phyloP scores from a whole-genome alignment of 1,139 yeast species.

The Suhomyces wounanorum region DNA sequence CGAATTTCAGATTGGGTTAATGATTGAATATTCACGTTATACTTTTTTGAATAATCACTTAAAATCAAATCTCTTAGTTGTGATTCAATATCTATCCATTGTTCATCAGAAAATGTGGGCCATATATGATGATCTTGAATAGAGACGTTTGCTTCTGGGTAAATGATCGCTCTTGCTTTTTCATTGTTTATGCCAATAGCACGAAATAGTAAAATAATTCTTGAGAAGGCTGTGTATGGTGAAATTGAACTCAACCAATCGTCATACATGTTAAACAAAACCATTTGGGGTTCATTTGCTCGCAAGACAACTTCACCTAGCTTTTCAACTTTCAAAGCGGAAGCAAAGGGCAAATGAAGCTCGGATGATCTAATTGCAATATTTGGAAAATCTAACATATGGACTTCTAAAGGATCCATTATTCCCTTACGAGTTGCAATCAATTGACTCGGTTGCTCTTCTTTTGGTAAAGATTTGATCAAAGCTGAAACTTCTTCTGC shows the following conservation, averaged over 20 bases:
- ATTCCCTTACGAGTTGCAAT: constrained; percentile 90
- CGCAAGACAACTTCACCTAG: constrained; percentile 75
- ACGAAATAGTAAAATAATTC: constrained; percentile 76
- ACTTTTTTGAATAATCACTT: constrained; percentile 80
- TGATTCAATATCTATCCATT: constrained; percentile 89
- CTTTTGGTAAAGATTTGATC: constrained; percentile 83
- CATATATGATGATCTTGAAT: constrained; percentile 85
- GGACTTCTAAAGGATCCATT: constrained; percentile 93
- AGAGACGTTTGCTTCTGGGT: constrained; percentile 70
- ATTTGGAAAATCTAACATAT: constrained; percentile 95
- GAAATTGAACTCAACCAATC: constrained; percentile 88
- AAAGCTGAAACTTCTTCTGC: constrained; percentile 97
- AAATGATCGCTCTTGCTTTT: constrained; percentile 69
- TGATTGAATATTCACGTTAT: constrained; percentile 82
- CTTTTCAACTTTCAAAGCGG: constrained; percentile 82
- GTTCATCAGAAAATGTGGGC: constrained; percentile 88
- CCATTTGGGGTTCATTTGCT: constrained; percentile 94
- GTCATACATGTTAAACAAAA: constrained; percentile 85
- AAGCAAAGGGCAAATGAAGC: constrained; percentile 83
- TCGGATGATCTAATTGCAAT: constrained; percentile 89
- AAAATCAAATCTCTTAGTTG: constrained; percentile 86
- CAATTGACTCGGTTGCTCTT: constrained; percentile 92
- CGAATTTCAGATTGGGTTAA: constrained; percentile 92
- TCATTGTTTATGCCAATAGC: constrained; percentile 80
- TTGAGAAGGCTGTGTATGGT: constrained; percentile 91